Percentiles rank a stretch among this genome's conserved stretches.
Evolutionary conservation across 208 protist species (phyloP).

Genomic region (Strigomonas oncopelti): DNA sequence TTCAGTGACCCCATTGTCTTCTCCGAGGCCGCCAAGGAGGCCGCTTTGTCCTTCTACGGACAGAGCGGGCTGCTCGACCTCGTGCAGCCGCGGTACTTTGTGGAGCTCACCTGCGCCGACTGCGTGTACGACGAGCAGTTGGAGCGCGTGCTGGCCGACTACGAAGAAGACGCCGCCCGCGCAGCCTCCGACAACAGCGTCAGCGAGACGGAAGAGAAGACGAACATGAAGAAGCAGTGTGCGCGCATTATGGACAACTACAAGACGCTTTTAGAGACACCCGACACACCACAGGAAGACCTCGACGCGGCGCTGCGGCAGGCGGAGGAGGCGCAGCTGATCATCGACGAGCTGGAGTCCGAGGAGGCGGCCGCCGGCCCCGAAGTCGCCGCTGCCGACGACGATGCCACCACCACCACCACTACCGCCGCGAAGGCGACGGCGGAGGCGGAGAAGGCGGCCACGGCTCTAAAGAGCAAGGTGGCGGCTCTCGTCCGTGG

Average conservation of each 20-base stretch:
- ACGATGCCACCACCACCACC: slow-evolving; percentile 10
- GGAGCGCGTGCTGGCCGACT: background rate
- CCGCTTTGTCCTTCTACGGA: slow-evolving; percentile 27
- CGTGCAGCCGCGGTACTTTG: slow-evolving; percentile 44
- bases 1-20: slow-evolving; percentile 60
- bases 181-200: slow-evolving; percentile 15
- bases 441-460: background rate
- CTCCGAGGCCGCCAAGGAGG: slow-evolving; percentile 5
- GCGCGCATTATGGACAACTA: slow-evolving; percentile 26
- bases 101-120: slow-evolving; percentile 48
- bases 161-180: background rate
- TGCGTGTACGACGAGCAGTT: slow-evolving; percentile 36
- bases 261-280: slow-evolving; percentile 26
- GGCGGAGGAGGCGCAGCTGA: slow-evolving; percentile 35
- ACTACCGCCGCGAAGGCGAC: background rate
- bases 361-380: slow-evolving; percentile 12
- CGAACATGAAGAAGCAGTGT: slow-evolving; percentile 28
- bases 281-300: slow-evolving; percentile 30
- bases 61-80: slow-evolving; percentile 37
- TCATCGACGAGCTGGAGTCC: slow-evolving; percentile 26
- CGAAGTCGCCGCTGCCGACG: background rate
- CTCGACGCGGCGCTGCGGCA: slow-evolving; percentile 33
- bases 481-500: background rate
- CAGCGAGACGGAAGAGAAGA: slow-evolving; percentile 23
- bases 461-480: background rate